phyloP scores from a whole-genome alignment of 805 yeast species.

The Debaryomyces tyrocola region DNA sequence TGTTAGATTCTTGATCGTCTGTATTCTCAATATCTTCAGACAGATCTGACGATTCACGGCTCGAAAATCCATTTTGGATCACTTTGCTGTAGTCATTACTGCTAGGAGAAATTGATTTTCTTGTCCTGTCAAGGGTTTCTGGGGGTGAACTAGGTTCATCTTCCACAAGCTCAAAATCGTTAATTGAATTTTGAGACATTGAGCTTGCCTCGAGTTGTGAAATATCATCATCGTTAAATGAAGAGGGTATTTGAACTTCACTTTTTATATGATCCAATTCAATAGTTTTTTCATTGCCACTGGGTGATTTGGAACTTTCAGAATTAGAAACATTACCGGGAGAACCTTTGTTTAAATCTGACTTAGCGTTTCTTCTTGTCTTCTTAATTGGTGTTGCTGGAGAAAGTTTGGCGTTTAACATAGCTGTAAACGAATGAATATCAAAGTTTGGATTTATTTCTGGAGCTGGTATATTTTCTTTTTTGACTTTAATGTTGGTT shows the following conservation, averaged over 20 bases:
- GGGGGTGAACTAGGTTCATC: slow-evolving; percentile 1
- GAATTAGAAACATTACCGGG: too few relatives aligned
- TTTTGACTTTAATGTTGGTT: neutral
- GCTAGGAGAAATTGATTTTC: neutral
- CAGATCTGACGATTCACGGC: too few relatives aligned
- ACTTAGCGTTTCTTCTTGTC: slow-evolving; percentile 1
- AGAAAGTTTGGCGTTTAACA: slow-evolving; percentile 20
- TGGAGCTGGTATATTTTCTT: neutral
- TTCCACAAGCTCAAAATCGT: slow-evolving; percentile 9
- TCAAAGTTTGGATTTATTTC: slow-evolving; percentile 13
- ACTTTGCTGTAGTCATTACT: slow-evolving; percentile 2
- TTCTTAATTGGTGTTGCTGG: slow-evolving; percentile 8
- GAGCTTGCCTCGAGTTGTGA: slow-evolving; percentile 4
- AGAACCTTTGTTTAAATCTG: neutral
- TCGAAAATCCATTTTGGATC: slow-evolving; percentile 1
- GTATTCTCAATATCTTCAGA: too few relatives aligned
- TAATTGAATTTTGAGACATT: slow-evolving; percentile 3
- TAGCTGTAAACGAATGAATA: slow-evolving; percentile 27
- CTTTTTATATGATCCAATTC: neutral
- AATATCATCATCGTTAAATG: slow-evolving; percentile 8
- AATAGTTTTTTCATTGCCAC: too few relatives aligned
- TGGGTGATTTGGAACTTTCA: too few relatives aligned
- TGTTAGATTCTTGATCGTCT: too few relatives aligned
- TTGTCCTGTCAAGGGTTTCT: neutral
- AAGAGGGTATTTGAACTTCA: slow-evolving; percentile 6